Conservation (phyloP, 208 protist species). For the Leishmania braziliensis region DNA sequence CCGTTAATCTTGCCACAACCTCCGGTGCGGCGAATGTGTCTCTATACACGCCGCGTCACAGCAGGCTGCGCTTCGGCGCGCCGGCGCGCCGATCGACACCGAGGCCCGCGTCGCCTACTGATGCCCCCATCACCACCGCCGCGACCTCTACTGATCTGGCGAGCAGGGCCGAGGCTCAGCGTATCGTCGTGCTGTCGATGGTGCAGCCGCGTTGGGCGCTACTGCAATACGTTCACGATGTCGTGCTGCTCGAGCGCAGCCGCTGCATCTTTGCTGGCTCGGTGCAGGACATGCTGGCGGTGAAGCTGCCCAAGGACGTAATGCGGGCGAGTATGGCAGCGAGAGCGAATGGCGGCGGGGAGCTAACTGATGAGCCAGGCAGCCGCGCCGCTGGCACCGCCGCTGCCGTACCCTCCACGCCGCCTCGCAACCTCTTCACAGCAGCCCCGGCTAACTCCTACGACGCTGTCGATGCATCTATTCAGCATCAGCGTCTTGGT, state of each 20-base stretch:
- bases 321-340: constrained; percentile 8
- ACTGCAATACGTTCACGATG: constrained; percentile 65
- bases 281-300: constrained; percentile 35
- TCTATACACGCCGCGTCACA: constrained; percentile 26
- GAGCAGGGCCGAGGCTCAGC: constrained; percentile 18
- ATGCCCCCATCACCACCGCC: neutral
- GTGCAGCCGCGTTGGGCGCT: constrained; percentile 67
- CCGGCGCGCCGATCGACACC: neutral
- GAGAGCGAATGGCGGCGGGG: neutral
- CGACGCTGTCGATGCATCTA: constrained; percentile 27
- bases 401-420: neutral
- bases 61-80: constrained; percentile 2
- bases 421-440: neutral
- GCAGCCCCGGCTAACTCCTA: constrained; percentile 18
- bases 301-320: constrained; percentile 22
- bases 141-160: neutral
- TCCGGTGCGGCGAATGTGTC: neutral
- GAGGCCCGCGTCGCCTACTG: neutral
- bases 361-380: neutral
- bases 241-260: constrained; percentile 52
- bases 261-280: constrained; percentile 49
- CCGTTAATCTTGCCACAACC: neutral
- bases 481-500: constrained; percentile 22
- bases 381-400: neutral
- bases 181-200: constrained; percentile 49